A percentile compares a stretch with the other conserved stretches of the same genome.
These are phyloP conservation scores for Aspergillus aculeatinus DNA, from an alignment of 2,329 filamentous ascomycete species.

Conservation along the genomic window DNA sequence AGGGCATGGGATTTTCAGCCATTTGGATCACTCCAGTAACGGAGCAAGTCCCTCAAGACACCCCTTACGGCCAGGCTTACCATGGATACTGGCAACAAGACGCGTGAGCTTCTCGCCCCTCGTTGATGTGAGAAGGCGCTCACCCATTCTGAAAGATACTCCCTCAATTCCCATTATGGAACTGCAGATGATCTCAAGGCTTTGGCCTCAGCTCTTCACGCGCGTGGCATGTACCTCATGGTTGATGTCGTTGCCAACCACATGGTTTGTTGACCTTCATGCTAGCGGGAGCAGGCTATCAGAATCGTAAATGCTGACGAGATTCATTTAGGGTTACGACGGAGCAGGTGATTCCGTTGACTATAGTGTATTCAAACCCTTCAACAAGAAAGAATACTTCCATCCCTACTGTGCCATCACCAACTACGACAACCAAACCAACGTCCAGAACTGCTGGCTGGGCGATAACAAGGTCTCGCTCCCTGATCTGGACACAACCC, in stretches of 20 bases:
- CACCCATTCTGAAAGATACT: conserved; percentile 31
- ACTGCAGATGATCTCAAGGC: conserved; percentile 59
- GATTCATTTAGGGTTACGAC: conserved; percentile 38
- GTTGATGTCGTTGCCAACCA: conserved; percentile 62
- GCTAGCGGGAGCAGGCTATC: not conserved
- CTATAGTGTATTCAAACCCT: conserved; percentile 53
- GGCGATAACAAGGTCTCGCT: conserved; percentile 56
- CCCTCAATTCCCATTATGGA: conserved; percentile 60
- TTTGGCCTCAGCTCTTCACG: conserved; percentile 56
- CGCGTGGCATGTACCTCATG: conserved; percentile 61
- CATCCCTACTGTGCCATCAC: conserved; percentile 57
- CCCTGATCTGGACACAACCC: conserved; percentile 61
- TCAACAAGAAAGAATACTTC: conserved; percentile 59
- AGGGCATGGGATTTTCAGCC: conserved; percentile 49
- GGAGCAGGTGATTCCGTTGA: conserved; percentile 51
- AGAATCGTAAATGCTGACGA: not conserved
- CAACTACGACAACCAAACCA: conserved; percentile 54
- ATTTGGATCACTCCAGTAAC: conserved; percentile 51
- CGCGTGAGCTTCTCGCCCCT: conserved; percentile 27
- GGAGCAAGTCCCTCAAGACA: conserved; percentile 34
- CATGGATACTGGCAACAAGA: conserved; percentile 54
- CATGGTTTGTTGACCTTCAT: conserved; percentile 34
- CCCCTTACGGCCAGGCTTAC: conserved; percentile 45
- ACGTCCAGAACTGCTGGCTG: conserved; percentile 52
- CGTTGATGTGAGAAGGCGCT: no score